Percentiles rank a stretch among this genome's conserved stretches.
Conservation (phyloP, 306 rosid genomes). For the Castanea mollissima region DNA sequence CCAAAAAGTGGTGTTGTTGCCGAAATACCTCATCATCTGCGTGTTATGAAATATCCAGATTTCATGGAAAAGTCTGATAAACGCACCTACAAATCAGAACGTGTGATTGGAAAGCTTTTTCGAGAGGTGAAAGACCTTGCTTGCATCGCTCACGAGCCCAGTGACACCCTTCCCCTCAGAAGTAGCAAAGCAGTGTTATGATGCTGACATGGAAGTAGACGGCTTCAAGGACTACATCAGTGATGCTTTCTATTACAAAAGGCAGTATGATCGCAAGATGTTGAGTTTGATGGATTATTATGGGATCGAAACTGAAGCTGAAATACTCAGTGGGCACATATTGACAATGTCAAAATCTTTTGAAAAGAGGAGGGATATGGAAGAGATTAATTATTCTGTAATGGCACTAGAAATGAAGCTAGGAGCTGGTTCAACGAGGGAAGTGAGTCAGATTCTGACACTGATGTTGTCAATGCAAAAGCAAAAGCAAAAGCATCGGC, state of each 20-base stretch:
- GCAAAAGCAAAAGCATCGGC: slow-evolving; percentile 45
- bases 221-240: slow-evolving; percentile 57
- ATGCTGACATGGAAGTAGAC: slow-evolving; percentile 50
- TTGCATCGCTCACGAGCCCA: background rate
- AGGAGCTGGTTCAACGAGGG: slow-evolving; percentile 28
- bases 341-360: slow-evolving; percentile 52
- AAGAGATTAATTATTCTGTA: slow-evolving; percentile 54
- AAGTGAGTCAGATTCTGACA: background rate
- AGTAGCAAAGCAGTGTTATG: slow-evolving; percentile 24
- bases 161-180: slow-evolving; percentile 28
- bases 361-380: slow-evolving; percentile 49
- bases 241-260: slow-evolving; percentile 60
- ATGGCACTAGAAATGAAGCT: slow-evolving; percentile 44
- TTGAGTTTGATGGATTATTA: slow-evolving; percentile 63
- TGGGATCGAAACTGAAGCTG: slow-evolving; percentile 76
- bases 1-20: slow-evolving; percentile 40
- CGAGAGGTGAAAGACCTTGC: slow-evolving; percentile 33
- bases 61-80: slow-evolving; percentile 39
- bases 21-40: slow-evolving; percentile 13
- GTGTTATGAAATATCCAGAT: slow-evolving; percentile 24
- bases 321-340: slow-evolving; percentile 60
- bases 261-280: slow-evolving; percentile 57
- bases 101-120: slow-evolving; percentile 41
- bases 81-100: slow-evolving; percentile 26
- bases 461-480: background rate